A percentile compares a stretch with the other conserved stretches of the same genome.
Evolutionary conservation across 2,329 filamentous ascomycete species (phyloP).

Genomic region (Neurospora crassa): DNA sequence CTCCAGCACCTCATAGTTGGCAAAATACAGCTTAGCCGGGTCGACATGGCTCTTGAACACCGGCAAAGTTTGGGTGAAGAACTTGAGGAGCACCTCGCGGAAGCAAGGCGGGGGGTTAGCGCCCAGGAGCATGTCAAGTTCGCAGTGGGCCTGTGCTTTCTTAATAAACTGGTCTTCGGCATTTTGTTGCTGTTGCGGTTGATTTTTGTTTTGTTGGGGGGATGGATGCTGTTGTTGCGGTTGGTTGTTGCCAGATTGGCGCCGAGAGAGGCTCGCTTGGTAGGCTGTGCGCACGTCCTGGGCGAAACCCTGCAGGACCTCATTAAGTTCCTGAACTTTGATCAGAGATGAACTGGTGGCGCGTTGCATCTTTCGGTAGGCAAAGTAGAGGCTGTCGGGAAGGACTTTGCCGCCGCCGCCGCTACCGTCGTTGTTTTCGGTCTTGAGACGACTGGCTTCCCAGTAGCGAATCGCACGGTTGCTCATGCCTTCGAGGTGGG

Average conservation of each 20-base stretch:
- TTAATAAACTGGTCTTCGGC: constrained; percentile 34
- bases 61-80: constrained; percentile 50
- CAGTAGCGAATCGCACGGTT: constrained; percentile 41
- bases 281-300: constrained; percentile 43
- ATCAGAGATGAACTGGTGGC: constrained; percentile 42
- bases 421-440: constrained; percentile 32
- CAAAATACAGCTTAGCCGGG: constrained; percentile 60
- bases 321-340: constrained; percentile 52
- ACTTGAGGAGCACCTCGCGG: constrained; percentile 50
- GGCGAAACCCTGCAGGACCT: constrained; percentile 42
- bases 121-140: constrained; percentile 43
- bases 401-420: constrained; percentile 29
- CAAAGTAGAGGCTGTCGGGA: constrained; percentile 44
- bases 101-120: constrained; percentile 37
- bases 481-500: constrained; percentile 43
- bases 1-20: constrained; percentile 61
- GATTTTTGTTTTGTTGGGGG: constrained; percentile 15
- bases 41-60: constrained; percentile 52
- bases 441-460: constrained; percentile 29
- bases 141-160: constrained; percentile 37
- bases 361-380: constrained; percentile 45
- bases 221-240: constrained; percentile 24
- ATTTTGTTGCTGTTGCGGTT: constrained; percentile 25
- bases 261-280: constrained; percentile 31
- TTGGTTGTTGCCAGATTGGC: constrained; percentile 31